Conservation (phyloP, 495 filamentous ascomycete species). For the Tuber umbilicatum region DNA sequence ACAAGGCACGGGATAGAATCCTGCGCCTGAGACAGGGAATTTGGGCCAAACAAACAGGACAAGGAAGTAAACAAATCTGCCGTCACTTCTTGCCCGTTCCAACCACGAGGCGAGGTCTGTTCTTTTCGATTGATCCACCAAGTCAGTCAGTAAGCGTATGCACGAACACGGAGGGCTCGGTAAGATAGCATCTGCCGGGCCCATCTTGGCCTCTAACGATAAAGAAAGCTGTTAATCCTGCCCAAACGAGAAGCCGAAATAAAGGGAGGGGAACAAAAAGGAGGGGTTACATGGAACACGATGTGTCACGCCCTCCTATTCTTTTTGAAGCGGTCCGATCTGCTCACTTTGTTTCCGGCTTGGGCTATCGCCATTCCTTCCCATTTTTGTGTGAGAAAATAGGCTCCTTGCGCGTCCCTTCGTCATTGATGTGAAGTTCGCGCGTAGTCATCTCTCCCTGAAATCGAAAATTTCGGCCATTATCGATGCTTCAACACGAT, state of each 20-base stretch:
- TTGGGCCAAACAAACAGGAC: neutral
- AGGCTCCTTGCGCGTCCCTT: neutral
- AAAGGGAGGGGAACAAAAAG: neutral
- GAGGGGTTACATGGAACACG: slow-evolving; percentile 4
- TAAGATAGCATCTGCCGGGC: slow-evolving; percentile 3
- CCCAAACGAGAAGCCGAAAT: neutral
- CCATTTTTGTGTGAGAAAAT: neutral
- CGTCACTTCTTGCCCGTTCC: neutral
- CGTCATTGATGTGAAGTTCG: slow-evolving; percentile 2
- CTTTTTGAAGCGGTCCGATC: neutral
- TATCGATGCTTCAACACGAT: neutral
- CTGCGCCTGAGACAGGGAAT: neutral
- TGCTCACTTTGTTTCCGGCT: neutral
- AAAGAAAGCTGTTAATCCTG: neutral
- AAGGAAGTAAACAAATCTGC: neutral
- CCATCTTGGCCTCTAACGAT: neutral
- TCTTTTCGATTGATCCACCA: neutral
- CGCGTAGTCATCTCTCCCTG: neutral
- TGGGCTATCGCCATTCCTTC: neutral
- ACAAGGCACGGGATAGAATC: slow-evolving; percentile 1
- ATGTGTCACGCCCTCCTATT: neutral
- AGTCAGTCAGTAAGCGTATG: neutral
- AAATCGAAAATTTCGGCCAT: neutral
- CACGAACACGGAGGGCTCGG: neutral
- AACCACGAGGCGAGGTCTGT: neutral